These are phyloP conservation scores for Aspergillus transmontanensis DNA, from an alignment of 2,329 filamentous ascomycete species.

Conservation along the genomic window DNA sequence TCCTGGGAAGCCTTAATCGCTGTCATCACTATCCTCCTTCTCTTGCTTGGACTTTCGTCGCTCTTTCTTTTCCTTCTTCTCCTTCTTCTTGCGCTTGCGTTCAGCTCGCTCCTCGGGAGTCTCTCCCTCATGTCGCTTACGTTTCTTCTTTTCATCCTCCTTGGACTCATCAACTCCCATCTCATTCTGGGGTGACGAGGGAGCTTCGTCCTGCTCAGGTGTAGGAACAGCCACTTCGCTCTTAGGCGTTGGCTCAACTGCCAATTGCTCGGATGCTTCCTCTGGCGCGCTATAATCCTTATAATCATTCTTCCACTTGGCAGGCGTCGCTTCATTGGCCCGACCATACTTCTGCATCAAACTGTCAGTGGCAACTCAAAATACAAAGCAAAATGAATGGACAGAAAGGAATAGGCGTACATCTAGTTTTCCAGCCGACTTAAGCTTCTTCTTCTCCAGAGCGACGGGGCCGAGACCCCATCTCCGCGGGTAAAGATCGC, in stretches of 20 bases:
- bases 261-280: conserved; percentile 49
- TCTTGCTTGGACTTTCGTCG: conserved; percentile 84
- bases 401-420: conserved; percentile 42
- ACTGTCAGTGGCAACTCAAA: conserved; percentile 34
- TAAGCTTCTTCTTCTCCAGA: conserved; percentile 99
- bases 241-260: conserved; percentile 46
- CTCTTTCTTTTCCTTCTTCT: conserved; percentile 60
- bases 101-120: conserved; percentile 51
- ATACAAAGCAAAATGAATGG: background rate
- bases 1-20: conserved; percentile 40
- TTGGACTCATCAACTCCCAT: conserved; percentile 45
- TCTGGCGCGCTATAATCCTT: conserved; percentile 74
- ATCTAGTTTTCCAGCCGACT: conserved; percentile 95
- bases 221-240: conserved; percentile 36
- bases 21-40: conserved; percentile 67
- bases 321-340: conserved; percentile 86
- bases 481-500: conserved; percentile 92
- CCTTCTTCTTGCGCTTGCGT: conserved; percentile 55
- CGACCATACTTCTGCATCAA: conserved; percentile 76
- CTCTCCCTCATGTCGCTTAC: conserved; percentile 59
- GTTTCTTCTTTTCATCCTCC: conserved; percentile 56
- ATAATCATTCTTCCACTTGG: conserved; percentile 91
- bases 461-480: conserved; percentile 96
- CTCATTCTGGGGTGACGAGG: conserved; percentile 38
- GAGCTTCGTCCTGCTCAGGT: conserved; percentile 29